Percentiles rank a stretch among this genome's conserved stretches.
phyloP scores from a whole-genome alignment of 306 rosid species.

The Lablab purpureus region DNA sequence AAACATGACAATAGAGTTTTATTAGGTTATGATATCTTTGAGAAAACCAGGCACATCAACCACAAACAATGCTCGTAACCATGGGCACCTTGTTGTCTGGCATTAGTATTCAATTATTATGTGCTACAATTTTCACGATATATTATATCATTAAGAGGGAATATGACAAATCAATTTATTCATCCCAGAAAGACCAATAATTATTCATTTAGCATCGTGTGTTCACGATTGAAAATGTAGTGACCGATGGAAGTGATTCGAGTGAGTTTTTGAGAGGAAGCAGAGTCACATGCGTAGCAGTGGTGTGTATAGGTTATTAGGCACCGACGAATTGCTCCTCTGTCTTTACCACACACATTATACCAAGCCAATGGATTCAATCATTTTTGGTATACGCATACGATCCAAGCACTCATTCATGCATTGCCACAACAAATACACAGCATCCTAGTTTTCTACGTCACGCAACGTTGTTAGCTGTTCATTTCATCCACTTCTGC shows the following conservation, averaged over 20 bases:
- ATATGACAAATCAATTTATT: conserved; percentile 24
- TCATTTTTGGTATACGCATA: background rate
- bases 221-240: conserved; percentile 11
- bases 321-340: conserved; percentile 37
- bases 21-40: background rate
- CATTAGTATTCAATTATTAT: background rate
- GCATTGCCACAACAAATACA: background rate
- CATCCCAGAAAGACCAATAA: conserved; percentile 13
- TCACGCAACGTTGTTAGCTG: background rate
- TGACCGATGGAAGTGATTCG: background rate
- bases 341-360: conserved; percentile 17
- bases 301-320: background rate
- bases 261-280: background rate
- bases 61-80: conserved; percentile 10
- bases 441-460: background rate
- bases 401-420: background rate
- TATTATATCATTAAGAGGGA: background rate
- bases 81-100: background rate
- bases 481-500: background rate
- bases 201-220: background rate
- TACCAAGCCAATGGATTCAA: background rate
- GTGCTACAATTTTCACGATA: background rate
- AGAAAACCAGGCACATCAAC: background rate
- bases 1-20: background rate
- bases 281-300: conserved; percentile 36